Conservation (phyloP, 805 yeast genomes). For the Monosporozyma solicola region DNA sequence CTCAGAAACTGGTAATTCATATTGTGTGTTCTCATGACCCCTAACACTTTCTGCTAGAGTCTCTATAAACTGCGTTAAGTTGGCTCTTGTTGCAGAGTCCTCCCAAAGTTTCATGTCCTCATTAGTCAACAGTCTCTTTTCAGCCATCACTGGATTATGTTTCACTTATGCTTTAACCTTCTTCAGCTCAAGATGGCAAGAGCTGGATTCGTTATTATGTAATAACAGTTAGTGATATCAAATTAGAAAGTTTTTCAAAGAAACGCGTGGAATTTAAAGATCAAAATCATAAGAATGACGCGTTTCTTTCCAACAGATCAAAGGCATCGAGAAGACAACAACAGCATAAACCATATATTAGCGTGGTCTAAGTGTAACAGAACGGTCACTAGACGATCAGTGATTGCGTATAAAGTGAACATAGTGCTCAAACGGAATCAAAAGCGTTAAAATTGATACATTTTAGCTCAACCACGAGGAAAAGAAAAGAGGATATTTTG, state of each 20-base stretch:
- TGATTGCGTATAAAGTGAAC: background rate
- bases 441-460: background rate
- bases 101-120: conserved; percentile 60
- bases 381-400: background rate
- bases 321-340: background rate
- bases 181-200: background rate
- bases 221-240: no score
- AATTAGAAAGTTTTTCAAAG: no score
- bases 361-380: no score
- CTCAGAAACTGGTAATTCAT: conserved; percentile 31
- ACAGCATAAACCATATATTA: no score
- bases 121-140: conserved; percentile 42
- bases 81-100: conserved; percentile 39
- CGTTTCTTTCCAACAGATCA: no score
- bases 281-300: no score
- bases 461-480: background rate
- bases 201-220: background rate
- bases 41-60: conserved; percentile 53
- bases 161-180: background rate
- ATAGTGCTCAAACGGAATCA: background rate
- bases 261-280: no score
- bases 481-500: background rate
- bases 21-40: conserved; percentile 49
- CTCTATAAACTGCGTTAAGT: conserved; percentile 46
- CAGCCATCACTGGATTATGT: conserved; percentile 17